Evolutionary conservation across 768 basidiomycete genomes (phyloP).

Genomic region (Russula compacta): DNA sequence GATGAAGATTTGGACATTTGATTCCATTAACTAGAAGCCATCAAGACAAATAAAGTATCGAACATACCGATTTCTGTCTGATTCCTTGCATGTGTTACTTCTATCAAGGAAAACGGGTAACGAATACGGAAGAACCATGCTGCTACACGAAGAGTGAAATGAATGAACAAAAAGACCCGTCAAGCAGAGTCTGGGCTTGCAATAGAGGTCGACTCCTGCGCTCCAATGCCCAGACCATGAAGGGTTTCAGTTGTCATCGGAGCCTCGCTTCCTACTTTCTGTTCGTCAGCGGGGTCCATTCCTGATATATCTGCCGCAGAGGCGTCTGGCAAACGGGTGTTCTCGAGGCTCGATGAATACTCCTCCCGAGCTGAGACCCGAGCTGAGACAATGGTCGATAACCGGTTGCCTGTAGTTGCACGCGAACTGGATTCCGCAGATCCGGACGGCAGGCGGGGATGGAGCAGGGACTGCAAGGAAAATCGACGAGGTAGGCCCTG

Average conservation of each 20-base stretch:
- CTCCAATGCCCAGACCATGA: neutral
- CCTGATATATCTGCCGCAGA: neutral
- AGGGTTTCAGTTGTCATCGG: neutral
- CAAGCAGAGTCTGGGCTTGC: neutral
- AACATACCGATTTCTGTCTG: neutral
- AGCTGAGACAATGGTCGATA: conserved; percentile 5
- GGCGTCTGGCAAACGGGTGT: neutral
- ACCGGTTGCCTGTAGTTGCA: neutral
- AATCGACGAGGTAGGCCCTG: conserved; percentile 10
- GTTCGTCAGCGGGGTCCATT: neutral
- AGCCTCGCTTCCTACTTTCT: neutral
- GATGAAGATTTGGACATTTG: conserved; percentile 90
- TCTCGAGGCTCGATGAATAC: neutral
- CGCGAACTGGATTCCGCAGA: neutral
- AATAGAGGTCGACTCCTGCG: neutral
- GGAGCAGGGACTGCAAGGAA: conserved; percentile 16
- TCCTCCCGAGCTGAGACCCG: conserved; percentile 1
- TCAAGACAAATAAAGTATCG: conserved; percentile 1
- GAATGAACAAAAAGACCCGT: neutral
- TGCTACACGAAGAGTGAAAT: neutral
- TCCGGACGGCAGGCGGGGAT: conserved; percentile 2
- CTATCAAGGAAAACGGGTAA: neutral
- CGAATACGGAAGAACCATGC: neutral
- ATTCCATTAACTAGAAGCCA: neutral
- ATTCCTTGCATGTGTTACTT: neutral